phyloP scores from a whole-genome alignment of 2,329 filamentous ascomycete genomes.

The Chaetomium globosum region DNA sequence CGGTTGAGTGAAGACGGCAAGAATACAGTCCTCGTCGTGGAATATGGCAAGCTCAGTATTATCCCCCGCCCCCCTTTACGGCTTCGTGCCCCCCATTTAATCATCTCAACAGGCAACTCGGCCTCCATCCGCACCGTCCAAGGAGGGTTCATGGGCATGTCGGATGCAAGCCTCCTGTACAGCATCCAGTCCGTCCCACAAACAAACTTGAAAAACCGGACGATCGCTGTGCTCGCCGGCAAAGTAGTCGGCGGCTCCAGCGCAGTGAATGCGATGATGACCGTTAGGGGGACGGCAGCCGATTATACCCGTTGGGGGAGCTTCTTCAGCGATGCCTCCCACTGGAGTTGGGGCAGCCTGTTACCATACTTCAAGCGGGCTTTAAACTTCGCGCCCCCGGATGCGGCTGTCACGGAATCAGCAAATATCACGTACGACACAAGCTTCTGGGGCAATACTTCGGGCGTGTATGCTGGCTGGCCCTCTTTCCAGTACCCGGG shows the following conservation, averaged over 20 bases:
- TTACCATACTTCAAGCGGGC: constrained; percentile 35
- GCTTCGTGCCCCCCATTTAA: not conserved
- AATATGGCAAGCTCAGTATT: constrained; percentile 35
- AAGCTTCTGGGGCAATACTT: constrained; percentile 45
- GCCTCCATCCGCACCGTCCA: constrained; percentile 31
- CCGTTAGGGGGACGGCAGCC: constrained; percentile 27
- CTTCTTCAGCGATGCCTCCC: constrained; percentile 34
- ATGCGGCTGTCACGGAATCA: constrained; percentile 23
- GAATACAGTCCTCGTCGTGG: constrained; percentile 36
- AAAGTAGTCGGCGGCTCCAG: constrained; percentile 43
- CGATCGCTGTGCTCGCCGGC: constrained; percentile 34
- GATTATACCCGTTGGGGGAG: constrained; percentile 35
- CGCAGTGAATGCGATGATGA: constrained; percentile 37
- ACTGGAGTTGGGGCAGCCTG: constrained; percentile 34
- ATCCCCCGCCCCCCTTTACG: not conserved
- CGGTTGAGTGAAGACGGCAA: constrained; percentile 32
- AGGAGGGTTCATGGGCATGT: constrained; percentile 34
- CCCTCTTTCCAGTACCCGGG: constrained; percentile 46
- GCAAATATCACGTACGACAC: constrained; percentile 34
- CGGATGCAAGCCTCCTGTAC: constrained; percentile 34
- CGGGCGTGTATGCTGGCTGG: constrained; percentile 45
- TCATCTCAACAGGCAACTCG: constrained; percentile 29
- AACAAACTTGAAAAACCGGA: constrained; percentile 36
- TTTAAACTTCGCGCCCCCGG: constrained; percentile 32
- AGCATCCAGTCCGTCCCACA: constrained; percentile 40